Evolutionary conservation across 331 rosid genomes (phyloP).

Genomic region (Pyracantha coccinea): DNA sequence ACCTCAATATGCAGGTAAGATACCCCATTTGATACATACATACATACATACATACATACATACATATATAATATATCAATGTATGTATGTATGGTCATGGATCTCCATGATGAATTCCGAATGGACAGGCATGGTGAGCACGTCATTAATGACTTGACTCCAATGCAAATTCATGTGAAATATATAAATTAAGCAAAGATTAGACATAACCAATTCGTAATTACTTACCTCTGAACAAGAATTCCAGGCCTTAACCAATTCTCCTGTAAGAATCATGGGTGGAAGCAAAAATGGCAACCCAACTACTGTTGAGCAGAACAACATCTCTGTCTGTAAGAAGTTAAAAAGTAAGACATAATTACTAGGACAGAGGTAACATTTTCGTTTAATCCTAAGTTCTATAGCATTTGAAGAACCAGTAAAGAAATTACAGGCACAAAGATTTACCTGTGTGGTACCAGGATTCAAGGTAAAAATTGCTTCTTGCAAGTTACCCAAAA

Average conservation of each 20-base stretch:
- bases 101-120: neutral
- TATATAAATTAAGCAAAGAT: neutral
- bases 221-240: conserved; percentile 41
- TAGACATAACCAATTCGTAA: neutral
- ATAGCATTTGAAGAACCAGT: neutral
- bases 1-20: neutral
- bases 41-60: neutral
- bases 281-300: conserved; percentile 45
- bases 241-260: conserved; percentile 49
- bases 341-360: neutral
- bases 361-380: neutral
- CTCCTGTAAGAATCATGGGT: conserved; percentile 61
- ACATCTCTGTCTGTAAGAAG: conserved; percentile 48
- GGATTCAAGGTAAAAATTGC: conserved; percentile 59
- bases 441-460: conserved; percentile 45
- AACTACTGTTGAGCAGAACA: conserved; percentile 59
- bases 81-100: neutral
- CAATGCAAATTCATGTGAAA: neutral
- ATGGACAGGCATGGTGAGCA: neutral
- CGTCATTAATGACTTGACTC: neutral
- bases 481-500: conserved; percentile 60
- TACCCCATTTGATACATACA: neutral
- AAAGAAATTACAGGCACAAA: neutral
- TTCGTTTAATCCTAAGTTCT: neutral
- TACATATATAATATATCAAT: neutral